phyloP scores from a whole-genome alignment of 176 grass and related monocot species.

The Avena sativa region DNA sequence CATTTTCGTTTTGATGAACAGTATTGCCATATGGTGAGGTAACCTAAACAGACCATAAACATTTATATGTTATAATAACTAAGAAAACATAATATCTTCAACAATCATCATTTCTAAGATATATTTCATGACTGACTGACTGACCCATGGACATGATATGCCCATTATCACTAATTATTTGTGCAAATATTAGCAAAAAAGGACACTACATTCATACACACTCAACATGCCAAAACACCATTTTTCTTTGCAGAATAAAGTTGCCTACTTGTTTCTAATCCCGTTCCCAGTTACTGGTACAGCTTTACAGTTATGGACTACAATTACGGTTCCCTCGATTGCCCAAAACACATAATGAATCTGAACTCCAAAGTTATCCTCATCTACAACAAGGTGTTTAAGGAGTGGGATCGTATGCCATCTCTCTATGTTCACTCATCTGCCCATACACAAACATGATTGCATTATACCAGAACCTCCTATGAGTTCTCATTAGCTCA shows the following conservation, averaged over 20 bases:
- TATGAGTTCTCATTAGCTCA: neutral
- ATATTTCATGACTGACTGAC: neutral
- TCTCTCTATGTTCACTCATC: neutral
- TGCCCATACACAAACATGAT: conserved; percentile 2
- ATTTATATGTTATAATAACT: neutral
- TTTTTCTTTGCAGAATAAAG: neutral
- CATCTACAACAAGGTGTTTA: neutral
- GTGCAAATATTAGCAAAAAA: conserved; percentile 3
- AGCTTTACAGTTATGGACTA: neutral
- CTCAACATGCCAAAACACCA: neutral
- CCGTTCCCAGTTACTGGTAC: neutral
- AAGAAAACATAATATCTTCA: conserved; percentile 2
- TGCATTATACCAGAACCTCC: neutral
- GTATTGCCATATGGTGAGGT: conserved; percentile 92
- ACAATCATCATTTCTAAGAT: neutral
- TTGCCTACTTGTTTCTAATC: neutral
- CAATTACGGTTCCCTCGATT: neutral
- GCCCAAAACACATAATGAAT: neutral
- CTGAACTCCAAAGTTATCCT: neutral
- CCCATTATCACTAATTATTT: neutral
- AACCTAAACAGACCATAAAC: conserved; percentile 60
- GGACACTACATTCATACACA: neutral
- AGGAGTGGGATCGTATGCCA: neutral
- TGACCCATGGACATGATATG: neutral
- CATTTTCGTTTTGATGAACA: conserved; percentile 79